Percentiles rank a stretch among this genome's conserved stretches.
phyloP scores from a whole-genome alignment of 129 eudicot species.

The Ambrosia trifida region DNA sequence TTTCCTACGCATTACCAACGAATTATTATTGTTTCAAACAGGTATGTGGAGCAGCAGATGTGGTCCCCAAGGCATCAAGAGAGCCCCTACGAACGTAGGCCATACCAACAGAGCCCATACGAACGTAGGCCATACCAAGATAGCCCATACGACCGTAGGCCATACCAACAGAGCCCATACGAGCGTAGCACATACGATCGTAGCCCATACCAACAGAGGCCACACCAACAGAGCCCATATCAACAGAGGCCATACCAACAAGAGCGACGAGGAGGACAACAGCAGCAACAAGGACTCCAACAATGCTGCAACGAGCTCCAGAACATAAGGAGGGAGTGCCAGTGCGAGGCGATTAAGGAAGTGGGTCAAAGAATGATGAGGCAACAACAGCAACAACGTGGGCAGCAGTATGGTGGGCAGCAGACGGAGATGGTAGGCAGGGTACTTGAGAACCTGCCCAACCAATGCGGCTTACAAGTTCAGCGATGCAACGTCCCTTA shows the following conservation, averaged over 20 bases:
- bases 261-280: background rate
- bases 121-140: too few relatives aligned
- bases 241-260: too few relatives aligned
- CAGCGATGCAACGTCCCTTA: conserved; percentile 4
- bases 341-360: conserved; percentile 4
- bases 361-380: background rate
- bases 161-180: too few relatives aligned
- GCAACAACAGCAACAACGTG: background rate
- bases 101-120: too few relatives aligned
- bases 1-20: too few relatives aligned
- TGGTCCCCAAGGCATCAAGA: background rate
- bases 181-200: too few relatives aligned
- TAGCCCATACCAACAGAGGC: too few relatives aligned
- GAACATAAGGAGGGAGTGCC: background rate
- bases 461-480: conserved; percentile 1
- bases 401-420: background rate
- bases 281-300: background rate
- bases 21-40: background rate
- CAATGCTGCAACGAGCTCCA: conserved; percentile 31
- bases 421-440: background rate
- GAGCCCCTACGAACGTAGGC: too few relatives aligned
- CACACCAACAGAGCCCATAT: too few relatives aligned
- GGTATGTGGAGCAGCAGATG: conserved; percentile 7
- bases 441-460: background rate
- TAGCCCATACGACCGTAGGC: too few relatives aligned